A percentile compares a stretch with the other conserved stretches of the same genome.
phyloP scores from a whole-genome alignment of 495 filamentous ascomycete genomes.

The Letharia columbiana region DNA sequence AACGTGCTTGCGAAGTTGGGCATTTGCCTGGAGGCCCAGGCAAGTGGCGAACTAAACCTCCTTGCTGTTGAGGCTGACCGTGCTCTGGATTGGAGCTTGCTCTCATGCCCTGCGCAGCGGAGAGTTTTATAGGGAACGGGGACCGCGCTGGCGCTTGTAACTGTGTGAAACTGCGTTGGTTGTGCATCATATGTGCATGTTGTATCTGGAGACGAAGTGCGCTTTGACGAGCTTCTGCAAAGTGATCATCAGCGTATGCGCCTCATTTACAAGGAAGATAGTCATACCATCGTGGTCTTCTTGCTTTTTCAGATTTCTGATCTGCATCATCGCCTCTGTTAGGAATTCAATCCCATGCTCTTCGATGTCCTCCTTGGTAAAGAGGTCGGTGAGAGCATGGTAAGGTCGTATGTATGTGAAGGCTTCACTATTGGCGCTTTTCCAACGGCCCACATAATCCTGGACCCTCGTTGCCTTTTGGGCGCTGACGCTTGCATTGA shows the following conservation, averaged over 20 bases:
- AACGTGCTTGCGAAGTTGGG: background rate
- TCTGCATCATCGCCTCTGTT: constrained; percentile 14
- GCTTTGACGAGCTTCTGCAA: constrained; percentile 3
- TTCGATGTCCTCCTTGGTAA: constrained; percentile 22
- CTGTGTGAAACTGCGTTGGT: background rate
- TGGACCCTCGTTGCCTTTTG: constrained; percentile 12
- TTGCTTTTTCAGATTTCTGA: constrained; percentile 4
- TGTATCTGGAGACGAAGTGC: background rate
- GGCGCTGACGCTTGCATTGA: constrained; percentile 8
- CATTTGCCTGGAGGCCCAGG: constrained; percentile 4
- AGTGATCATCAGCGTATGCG: background rate
- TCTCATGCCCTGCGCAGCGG: background rate
- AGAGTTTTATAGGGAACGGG: background rate
- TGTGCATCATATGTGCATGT: constrained; percentile 2
- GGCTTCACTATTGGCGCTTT: constrained; percentile 2
- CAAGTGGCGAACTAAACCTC: background rate
- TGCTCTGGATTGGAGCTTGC: constrained; percentile 11
- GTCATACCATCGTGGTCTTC: background rate
- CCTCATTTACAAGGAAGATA: background rate
- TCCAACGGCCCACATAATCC: constrained; percentile 4
- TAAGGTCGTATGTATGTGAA: constrained; percentile 9
- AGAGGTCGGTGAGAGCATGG: constrained; percentile 20
- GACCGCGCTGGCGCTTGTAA: background rate
- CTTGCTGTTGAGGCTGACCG: background rate
- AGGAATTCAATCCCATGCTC: constrained; percentile 23